Evolutionary conservation across 306 rosid species (phyloP).

Genomic region (Begonia fuchsioides): DNA sequence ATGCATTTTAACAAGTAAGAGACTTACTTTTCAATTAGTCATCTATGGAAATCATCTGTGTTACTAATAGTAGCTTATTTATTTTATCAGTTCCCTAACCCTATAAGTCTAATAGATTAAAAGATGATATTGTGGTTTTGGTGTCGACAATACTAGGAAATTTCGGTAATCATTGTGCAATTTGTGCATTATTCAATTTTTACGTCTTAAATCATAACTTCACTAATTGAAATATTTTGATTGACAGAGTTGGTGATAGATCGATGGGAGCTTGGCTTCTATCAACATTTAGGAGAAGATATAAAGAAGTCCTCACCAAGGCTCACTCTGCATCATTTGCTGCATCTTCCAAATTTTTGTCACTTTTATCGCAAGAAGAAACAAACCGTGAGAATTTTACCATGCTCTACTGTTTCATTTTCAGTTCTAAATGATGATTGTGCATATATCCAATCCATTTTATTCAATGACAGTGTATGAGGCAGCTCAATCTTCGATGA

Average conservation of each 20-base stretch:
- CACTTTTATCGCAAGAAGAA: slow-evolving; percentile 73
- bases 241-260: slow-evolving; percentile 65
- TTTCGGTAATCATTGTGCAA: too few relatives aligned
- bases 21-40: too few relatives aligned
- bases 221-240: neutral
- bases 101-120: too few relatives aligned
- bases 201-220: too few relatives aligned
- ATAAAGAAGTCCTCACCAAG: slow-evolving; percentile 81
- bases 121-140: too few relatives aligned
- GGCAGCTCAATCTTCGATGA: slow-evolving; percentile 87
- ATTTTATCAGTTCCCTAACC: too few relatives aligned
- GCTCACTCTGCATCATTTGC: slow-evolving; percentile 63
- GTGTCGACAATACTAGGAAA: too few relatives aligned
- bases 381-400: slow-evolving; percentile 40
- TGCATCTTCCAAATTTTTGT: slow-evolving; percentile 50
- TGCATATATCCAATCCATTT: slow-evolving; percentile 1
- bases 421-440: neutral
- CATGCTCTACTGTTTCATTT: slow-evolving; percentile 9
- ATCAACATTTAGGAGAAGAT: slow-evolving; percentile 82
- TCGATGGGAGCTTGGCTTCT: slow-evolving; percentile 68
- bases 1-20: too few relatives aligned
- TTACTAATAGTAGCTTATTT: too few relatives aligned
- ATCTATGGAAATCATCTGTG: too few relatives aligned
- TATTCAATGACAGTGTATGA: slow-evolving; percentile 49
- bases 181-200: too few relatives aligned